Conservation (phyloP, 148 eudicot genomes). For the Persicaria tinctoria region DNA sequence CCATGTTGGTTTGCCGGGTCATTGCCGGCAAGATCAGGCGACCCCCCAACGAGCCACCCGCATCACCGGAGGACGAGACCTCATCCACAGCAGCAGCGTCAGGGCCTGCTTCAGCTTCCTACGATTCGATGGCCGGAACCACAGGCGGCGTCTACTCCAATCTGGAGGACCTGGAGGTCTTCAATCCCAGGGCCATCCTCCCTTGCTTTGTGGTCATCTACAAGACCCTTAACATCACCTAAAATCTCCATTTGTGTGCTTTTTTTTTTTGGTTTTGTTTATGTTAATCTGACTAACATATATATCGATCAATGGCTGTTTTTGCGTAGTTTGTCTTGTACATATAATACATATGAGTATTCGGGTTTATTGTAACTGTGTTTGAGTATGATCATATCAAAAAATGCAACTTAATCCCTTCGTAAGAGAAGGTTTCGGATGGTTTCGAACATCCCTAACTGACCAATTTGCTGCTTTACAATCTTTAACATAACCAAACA, state of each 20-base stretch:
- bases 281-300: neutral
- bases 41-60: neutral
- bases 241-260: neutral
- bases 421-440: too few species aligned
- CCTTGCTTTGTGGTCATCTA: slow-evolving; percentile 95
- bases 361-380: too few species aligned
- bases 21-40: slow-evolving; percentile 81
- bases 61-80: slow-evolving; percentile 25
- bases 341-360: too few species aligned
- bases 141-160: slow-evolving; percentile 53
- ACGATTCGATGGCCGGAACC: slow-evolving; percentile 68
- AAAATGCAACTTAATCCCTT: too few species aligned
- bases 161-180: slow-evolving; percentile 69
- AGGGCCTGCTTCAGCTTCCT: slow-evolving; percentile 12
- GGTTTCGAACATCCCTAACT: too few species aligned
- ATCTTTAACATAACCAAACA: too few species aligned
- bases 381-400: too few species aligned
- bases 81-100: slow-evolving; percentile 14
- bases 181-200: slow-evolving; percentile 71
- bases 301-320: too few species aligned
- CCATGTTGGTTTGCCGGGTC: slow-evolving; percentile 91
- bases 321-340: too few species aligned
- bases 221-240: slow-evolving; percentile 28
- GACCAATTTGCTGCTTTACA: too few species aligned
- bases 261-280: too few species aligned